phyloP scores from a whole-genome alignment of 495 filamentous ascomycete species.

The Astrothelium macrocarpum region DNA sequence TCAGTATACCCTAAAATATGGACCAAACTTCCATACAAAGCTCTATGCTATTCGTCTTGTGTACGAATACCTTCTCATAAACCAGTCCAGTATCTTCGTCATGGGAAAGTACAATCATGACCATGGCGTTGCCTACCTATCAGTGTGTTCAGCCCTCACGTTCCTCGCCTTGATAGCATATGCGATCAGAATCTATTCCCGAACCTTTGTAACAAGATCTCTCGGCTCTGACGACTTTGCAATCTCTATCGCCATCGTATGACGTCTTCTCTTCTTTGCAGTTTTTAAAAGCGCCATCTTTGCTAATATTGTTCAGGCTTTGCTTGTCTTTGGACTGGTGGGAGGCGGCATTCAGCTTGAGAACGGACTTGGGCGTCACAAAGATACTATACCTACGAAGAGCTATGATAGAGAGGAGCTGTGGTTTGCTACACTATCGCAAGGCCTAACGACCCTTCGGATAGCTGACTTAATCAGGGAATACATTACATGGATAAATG shows the following conservation, averaged over 20 bases:
- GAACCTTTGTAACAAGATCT: neutral
- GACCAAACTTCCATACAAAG: too few relatives aligned
- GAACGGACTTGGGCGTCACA: neutral
- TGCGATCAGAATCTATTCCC: neutral
- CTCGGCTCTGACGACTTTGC: conserved; percentile 1
- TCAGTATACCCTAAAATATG: too few relatives aligned
- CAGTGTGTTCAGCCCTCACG: neutral
- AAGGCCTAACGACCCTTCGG: neutral
- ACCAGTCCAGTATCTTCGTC: neutral
- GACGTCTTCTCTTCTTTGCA: neutral
- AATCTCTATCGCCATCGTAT: neutral
- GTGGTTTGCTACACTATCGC: neutral
- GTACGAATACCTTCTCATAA: too few relatives aligned
- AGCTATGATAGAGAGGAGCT: neutral
- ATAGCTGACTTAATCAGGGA: neutral
- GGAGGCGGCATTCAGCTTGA: neutral
- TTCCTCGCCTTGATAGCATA: neutral
- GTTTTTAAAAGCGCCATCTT: neutral
- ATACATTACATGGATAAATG: neutral
- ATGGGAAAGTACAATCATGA: neutral
- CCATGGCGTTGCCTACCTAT: neutral
- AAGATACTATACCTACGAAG: neutral
- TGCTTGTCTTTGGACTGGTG: neutral
- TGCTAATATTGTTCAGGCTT: neutral
- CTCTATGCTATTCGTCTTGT: too few relatives aligned